Evolutionary conservation across 805 yeast genomes (phyloP).

Genomic region (Metschnikowia santaceciliae): DNA sequence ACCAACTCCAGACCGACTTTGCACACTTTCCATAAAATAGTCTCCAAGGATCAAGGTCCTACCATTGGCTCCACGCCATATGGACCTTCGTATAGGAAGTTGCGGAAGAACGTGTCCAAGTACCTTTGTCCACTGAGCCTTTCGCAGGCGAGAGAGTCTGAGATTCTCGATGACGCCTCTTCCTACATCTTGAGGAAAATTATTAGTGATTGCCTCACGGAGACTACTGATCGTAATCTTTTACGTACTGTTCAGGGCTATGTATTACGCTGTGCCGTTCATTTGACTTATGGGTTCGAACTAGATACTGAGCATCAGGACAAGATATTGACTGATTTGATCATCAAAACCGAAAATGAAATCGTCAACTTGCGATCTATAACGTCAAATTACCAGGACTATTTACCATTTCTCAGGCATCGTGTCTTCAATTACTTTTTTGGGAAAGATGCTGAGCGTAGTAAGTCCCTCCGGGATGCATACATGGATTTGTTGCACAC

Average conservation of each 20-base stretch:
- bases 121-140: slow-evolving; percentile 33
- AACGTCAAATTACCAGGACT: slow-evolving; percentile 52
- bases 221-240: slow-evolving; percentile 34
- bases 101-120: slow-evolving; percentile 47
- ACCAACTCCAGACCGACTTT: slow-evolving; percentile 65
- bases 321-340: slow-evolving; percentile 42
- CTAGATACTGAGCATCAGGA: slow-evolving; percentile 41
- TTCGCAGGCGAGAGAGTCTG: slow-evolving; percentile 27
- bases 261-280: slow-evolving; percentile 48
- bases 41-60: slow-evolving; percentile 52
- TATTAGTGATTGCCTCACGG: neutral
- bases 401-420: slow-evolving; percentile 43
- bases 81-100: slow-evolving; percentile 42
- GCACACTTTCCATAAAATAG: slow-evolving; percentile 63
- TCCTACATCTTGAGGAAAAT: slow-evolving; percentile 19
- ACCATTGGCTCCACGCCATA: slow-evolving; percentile 67
- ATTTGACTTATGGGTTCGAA: slow-evolving; percentile 49
- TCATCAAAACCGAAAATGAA: slow-evolving; percentile 51
- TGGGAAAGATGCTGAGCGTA: slow-evolving; percentile 14
- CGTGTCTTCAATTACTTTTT: slow-evolving; percentile 17
- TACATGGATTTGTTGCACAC: slow-evolving; percentile 43
- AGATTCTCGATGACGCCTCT: slow-evolving; percentile 39
- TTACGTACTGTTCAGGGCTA: slow-evolving; percentile 45
- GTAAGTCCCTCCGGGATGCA: slow-evolving; percentile 41
- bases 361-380: slow-evolving; percentile 59